A percentile compares a stretch with the other conserved stretches of the same genome.
These are phyloP conservation scores for Monosporascus sp. DNA, from an alignment of 2,329 filamentous ascomycete genomes.

Conservation along the genomic window DNA sequence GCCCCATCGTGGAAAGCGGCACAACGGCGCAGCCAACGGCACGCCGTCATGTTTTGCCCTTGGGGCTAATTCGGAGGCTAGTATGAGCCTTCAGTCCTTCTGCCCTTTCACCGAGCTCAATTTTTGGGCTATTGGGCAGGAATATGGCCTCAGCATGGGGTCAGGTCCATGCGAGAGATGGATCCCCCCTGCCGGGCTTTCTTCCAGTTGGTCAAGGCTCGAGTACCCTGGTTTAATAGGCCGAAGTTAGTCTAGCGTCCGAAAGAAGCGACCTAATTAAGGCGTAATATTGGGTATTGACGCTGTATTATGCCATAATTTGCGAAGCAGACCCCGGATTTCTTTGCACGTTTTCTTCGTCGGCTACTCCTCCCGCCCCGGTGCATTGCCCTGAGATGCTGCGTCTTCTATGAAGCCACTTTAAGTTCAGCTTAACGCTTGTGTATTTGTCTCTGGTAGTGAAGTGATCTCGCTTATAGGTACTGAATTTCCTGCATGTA, in stretches of 20 bases:
- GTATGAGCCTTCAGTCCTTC: constrained; percentile 7
- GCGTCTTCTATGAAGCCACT: not conserved
- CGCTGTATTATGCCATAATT: not conserved
- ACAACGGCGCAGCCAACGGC: constrained; percentile 1
- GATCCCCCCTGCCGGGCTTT: constrained; percentile 32
- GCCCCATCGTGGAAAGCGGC: not conserved
- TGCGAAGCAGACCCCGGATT: not conserved
- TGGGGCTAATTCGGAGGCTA: constrained; percentile 33
- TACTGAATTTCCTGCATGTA: too few species aligned
- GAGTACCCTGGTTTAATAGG: constrained; percentile 23
- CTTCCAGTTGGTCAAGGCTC: constrained; percentile 40
- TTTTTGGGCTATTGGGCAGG: constrained; percentile 34
- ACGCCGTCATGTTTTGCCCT: constrained; percentile 22
- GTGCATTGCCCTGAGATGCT: not conserved
- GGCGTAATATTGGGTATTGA: not conserved
- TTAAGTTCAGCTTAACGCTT: too few species aligned
- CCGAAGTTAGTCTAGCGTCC: not conserved
- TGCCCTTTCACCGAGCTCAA: constrained; percentile 20
- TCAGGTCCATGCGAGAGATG: constrained; percentile 34
- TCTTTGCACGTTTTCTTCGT: not conserved
- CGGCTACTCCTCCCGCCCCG: not conserved
- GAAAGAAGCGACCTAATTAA: not conserved
- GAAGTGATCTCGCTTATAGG: too few species aligned
- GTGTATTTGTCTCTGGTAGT: too few species aligned
- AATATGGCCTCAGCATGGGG: constrained; percentile 23